Evolutionary conservation across 2,329 filamentous ascomycete genomes (phyloP).

Genomic region (Coniosporium tulheliwenetii): DNA sequence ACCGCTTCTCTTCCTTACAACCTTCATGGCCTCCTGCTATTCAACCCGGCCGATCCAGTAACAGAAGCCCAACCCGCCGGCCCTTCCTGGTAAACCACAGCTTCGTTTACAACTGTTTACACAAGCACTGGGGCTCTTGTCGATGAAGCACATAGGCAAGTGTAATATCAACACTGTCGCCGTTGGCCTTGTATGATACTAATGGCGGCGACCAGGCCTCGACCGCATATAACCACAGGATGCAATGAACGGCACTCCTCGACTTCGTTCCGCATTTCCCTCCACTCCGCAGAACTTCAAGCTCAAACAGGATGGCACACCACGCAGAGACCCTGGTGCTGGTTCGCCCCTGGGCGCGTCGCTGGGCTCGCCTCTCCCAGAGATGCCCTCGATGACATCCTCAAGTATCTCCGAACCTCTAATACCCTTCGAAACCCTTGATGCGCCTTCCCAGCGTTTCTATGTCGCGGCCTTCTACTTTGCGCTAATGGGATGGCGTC

Average conservation of each 20-base stretch:
- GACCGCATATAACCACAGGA: conserved; percentile 13
- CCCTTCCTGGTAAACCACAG: background rate
- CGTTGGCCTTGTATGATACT: background rate
- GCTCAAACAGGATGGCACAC: conserved; percentile 12
- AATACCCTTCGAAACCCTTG: conserved; percentile 67
- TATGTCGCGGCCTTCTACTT: conserved; percentile 73
- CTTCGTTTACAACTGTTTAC: background rate
- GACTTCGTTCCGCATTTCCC: conserved; percentile 69
- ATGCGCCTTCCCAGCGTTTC: conserved; percentile 80
- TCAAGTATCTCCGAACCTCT: conserved; percentile 36
- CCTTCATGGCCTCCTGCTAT: too few relatives aligned
- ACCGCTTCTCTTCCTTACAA: too few relatives aligned
- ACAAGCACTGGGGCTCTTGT: background rate
- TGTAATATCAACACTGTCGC: background rate
- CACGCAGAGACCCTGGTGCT: conserved; percentile 10
- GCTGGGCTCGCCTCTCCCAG: conserved; percentile 16
- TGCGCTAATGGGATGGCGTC: conserved; percentile 61
- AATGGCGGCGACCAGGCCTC: too few relatives aligned
- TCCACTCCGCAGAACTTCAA: conserved; percentile 46
- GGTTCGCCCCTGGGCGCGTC: conserved; percentile 14
- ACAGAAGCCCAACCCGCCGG: too few relatives aligned
- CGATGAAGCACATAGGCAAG: background rate
- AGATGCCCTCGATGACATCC: conserved; percentile 4
- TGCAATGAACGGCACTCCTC: conserved; percentile 75
- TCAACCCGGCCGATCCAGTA: too few relatives aligned